A percentile compares a stretch with the other conserved stretches of the same genome.
Conservation (phyloP, 78 protist species). For the Andalucia godoyi region DNA sequence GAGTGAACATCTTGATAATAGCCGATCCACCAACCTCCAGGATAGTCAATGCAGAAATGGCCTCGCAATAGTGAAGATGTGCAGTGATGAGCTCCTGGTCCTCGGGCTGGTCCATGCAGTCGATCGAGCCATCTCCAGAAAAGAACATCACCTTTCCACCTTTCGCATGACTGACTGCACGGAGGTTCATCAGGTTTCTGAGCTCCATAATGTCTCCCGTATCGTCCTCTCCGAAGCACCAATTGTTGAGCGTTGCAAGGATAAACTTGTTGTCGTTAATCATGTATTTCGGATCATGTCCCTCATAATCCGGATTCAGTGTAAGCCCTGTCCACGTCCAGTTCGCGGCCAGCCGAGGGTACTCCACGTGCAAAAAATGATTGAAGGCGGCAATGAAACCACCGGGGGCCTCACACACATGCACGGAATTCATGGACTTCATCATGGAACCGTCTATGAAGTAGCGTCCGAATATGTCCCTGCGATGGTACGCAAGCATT, state of each 20-base stretch:
- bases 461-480: background rate
- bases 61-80: constrained; percentile 23
- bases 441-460: background rate
- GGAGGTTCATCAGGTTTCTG: background rate
- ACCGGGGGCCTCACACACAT: constrained; percentile 42
- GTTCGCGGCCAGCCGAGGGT: background rate
- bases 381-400: constrained; percentile 16
- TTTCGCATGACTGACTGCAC: background rate
- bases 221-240: constrained; percentile 32
- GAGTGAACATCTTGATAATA: constrained; percentile 23
- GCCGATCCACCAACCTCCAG: constrained; percentile 5
- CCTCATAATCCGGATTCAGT: constrained; percentile 27
- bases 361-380: constrained; percentile 6
- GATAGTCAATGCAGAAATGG: constrained; percentile 11
- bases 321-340: constrained; percentile 17
- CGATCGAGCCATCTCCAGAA: constrained; percentile 23
- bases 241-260: background rate
- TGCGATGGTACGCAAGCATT: background rate
- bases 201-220: constrained; percentile 12
- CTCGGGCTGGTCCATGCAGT: constrained; percentile 4
- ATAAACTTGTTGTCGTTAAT: constrained; percentile 18
- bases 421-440: background rate
- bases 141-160: background rate
- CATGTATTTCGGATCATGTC: background rate
- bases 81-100: constrained; percentile 12